These are phyloP conservation scores for Agrocybe chaxingu DNA, from an alignment of 768 basidiomycete species.

Conservation along the genomic window DNA sequence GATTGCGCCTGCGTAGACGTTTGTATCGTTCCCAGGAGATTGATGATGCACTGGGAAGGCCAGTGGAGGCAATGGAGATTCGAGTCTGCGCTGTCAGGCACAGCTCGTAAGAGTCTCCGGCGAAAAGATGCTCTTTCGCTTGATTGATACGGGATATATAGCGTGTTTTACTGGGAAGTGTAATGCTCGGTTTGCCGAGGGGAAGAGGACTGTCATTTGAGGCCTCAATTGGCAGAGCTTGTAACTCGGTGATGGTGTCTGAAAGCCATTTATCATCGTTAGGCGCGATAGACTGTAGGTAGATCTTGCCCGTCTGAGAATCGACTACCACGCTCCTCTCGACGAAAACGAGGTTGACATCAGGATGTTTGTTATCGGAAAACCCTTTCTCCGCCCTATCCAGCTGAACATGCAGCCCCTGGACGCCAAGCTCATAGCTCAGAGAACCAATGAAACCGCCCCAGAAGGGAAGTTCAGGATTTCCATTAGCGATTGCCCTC, in stretches of 20 bases:
- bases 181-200: slow-evolving; percentile 26
- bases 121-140: slow-evolving; percentile 71
- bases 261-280: slow-evolving; percentile 62
- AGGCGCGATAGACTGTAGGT: slow-evolving; percentile 64
- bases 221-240: slow-evolving; percentile 10
- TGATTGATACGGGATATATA: slow-evolving; percentile 70
- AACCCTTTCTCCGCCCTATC: slow-evolving; percentile 17
- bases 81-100: slow-evolving; percentile 79
- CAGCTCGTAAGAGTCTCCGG: slow-evolving; percentile 91
- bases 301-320: slow-evolving; percentile 39
- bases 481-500: slow-evolving; percentile 44
- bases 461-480: slow-evolving; percentile 69
- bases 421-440: slow-evolving; percentile 76
- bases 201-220: slow-evolving; percentile 2
- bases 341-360: slow-evolving; percentile 74
- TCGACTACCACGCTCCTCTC: slow-evolving; percentile 78
- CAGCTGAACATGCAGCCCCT: slow-evolving; percentile 46
- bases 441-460: slow-evolving; percentile 77
- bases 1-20: slow-evolving; percentile 68
- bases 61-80: slow-evolving; percentile 41
- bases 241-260: slow-evolving; percentile 33
- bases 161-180: slow-evolving; percentile 50
- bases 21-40: slow-evolving; percentile 75
- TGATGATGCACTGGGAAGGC: slow-evolving; percentile 27
- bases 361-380: slow-evolving; percentile 47